Percentiles rank a stretch among this genome's conserved stretches.
These are phyloP conservation scores for Rhodotorula paludigena DNA, from an alignment of 768 basidiomycete genomes.

Conservation along the genomic window DNA sequence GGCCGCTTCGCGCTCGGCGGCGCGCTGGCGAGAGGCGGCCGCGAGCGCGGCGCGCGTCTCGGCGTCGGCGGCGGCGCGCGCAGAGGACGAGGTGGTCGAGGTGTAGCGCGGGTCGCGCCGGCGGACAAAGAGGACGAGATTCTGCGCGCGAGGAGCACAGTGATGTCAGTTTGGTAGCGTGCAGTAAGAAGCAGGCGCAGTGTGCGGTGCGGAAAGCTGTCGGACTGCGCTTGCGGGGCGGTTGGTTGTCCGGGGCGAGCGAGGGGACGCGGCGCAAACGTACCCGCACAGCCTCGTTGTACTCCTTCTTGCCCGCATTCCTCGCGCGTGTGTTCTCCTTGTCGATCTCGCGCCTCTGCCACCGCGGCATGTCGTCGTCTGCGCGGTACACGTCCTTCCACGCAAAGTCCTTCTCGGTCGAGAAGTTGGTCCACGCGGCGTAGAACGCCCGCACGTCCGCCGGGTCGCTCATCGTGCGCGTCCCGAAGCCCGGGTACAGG, in stretches of 20 bases:
- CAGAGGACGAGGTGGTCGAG: conserved; percentile 47
- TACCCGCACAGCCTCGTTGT: conserved; percentile 85
- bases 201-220: no score
- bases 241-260: neutral
- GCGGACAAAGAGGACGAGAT: conserved; percentile 59
- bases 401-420: conserved; percentile 76
- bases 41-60: conserved; percentile 47
- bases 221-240: no score
- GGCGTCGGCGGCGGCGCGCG: conserved; percentile 37
- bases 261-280: conserved; percentile 37
- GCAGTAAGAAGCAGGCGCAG: conserved; percentile 64
- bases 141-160: conserved; percentile 54
- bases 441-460: conserved; percentile 67
- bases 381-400: conserved; percentile 84
- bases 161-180: no score
- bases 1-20: conserved; percentile 47
- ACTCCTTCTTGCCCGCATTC: conserved; percentile 80
- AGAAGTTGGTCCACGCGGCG: conserved; percentile 76
- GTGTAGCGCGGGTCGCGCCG: conserved; percentile 43
- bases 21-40: conserved; percentile 42
- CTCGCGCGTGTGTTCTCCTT: conserved; percentile 89
- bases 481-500: conserved; percentile 80
- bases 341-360: conserved; percentile 84
- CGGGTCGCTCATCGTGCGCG: conserved; percentile 53
- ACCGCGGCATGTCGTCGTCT: conserved; percentile 78